These are phyloP conservation scores for Huntiella savannae DNA, from an alignment of 2,329 filamentous ascomycete genomes.

Conservation along the genomic window DNA sequence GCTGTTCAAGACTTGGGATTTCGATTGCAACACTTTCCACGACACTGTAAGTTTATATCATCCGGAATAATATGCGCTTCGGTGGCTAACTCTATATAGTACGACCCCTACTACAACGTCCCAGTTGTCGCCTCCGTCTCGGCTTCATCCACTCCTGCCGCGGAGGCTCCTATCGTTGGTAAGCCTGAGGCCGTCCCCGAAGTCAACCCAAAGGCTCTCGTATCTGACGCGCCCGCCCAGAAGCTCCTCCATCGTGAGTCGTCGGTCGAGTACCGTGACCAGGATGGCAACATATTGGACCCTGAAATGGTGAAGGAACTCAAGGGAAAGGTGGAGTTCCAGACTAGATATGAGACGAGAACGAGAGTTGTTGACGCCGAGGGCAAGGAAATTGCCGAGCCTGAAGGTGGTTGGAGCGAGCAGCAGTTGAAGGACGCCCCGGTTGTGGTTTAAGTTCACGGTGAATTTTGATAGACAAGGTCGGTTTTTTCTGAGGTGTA, in stretches of 20 bases:
- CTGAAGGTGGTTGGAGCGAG: conserved; percentile 19
- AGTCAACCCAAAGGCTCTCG: conserved; percentile 12
- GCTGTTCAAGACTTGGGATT: conserved; percentile 81
- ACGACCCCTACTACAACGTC: conserved; percentile 26
- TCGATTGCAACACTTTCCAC: conserved; percentile 90
- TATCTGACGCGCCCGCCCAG: conserved; percentile 32
- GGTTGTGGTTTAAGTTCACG: too few species aligned
- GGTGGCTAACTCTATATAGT: conserved; percentile 19
- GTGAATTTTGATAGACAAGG: too few species aligned
- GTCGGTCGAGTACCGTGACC: conserved; percentile 83
- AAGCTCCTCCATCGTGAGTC: conserved; percentile 45
- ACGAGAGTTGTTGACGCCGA: conserved; percentile 63
- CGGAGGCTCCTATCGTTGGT: background rate
- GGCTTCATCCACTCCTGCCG: conserved; percentile 6
- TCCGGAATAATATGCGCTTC: background rate
- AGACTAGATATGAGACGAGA: conserved; percentile 89
- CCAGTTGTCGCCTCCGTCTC: conserved; percentile 13
- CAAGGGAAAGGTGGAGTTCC: conserved; percentile 84
- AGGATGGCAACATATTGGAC: conserved; percentile 75
- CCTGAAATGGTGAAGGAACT: conserved; percentile 67
- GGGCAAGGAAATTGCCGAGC: conserved; percentile 52
- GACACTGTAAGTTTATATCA: conserved; percentile 51
- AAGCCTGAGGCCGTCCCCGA: conserved; percentile 15
- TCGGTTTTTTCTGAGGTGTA: too few species aligned
- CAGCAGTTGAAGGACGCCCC: conserved; percentile 7